Conservation (phyloP, 2,329 filamentous ascomycete genomes). For the Neofusicoccum parvum region DNA sequence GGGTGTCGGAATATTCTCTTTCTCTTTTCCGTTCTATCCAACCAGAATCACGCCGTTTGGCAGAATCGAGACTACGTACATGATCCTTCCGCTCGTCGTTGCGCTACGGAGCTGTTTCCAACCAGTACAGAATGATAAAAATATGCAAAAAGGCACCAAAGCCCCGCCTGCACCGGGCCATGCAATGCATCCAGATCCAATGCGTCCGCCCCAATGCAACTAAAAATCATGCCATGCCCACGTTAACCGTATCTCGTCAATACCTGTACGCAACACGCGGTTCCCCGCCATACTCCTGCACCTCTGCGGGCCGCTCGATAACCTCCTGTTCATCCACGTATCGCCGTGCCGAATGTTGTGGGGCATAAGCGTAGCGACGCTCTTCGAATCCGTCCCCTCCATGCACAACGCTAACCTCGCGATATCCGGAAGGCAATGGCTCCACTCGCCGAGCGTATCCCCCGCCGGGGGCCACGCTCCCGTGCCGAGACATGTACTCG, state of each 20-base stretch:
- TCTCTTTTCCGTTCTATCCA: constrained; percentile 11
- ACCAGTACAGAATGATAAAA: neutral
- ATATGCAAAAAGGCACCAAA: neutral
- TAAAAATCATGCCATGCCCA: neutral
- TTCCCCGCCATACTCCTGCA: constrained; percentile 35
- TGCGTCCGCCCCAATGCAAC: neutral
- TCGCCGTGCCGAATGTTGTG: constrained; percentile 31
- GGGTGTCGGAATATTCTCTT: constrained; percentile 2
- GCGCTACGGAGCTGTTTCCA: neutral
- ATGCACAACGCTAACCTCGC: constrained; percentile 46
- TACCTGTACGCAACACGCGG: constrained; percentile 41
- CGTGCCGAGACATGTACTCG: constrained; percentile 38
- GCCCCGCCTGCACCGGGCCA: neutral
- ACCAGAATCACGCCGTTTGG: constrained; percentile 5
- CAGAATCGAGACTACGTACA: neutral
- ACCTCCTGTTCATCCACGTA: constrained; percentile 45
- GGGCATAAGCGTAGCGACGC: constrained; percentile 34
- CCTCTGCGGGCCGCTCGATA: constrained; percentile 24
- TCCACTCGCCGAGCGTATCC: constrained; percentile 27
- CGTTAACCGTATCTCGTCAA: constrained; percentile 23
- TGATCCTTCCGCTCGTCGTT: neutral
- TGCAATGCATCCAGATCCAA: neutral
- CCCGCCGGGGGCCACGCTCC: constrained; percentile 45
- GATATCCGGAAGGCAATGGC: constrained; percentile 37
- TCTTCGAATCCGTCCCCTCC: constrained; percentile 34